These are phyloP conservation scores for Trichoderma parareesei DNA, from an alignment of 495 filamentous ascomycete genomes.

Conservation along the genomic window DNA sequence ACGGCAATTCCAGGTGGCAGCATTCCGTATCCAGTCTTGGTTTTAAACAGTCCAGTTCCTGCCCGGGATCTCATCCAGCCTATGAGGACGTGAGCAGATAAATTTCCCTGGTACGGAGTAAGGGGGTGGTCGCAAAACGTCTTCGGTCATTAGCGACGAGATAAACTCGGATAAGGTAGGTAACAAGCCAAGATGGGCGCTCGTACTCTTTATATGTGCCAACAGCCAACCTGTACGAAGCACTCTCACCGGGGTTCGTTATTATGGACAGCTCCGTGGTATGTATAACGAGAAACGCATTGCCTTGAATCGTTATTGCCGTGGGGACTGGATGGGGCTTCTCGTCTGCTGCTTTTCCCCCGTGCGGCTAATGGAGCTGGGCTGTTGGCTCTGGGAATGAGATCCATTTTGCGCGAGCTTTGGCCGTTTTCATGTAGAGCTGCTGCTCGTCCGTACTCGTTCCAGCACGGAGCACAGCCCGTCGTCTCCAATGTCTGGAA, in stretches of 20 bases:
- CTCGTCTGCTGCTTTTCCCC: neutral
- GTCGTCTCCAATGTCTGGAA: neutral
- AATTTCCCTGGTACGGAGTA: conserved; percentile 2
- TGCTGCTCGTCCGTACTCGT: neutral
- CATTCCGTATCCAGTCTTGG: neutral
- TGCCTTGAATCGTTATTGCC: neutral
- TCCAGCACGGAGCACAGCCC: neutral
- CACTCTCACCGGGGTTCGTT: neutral
- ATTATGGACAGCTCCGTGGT: neutral
- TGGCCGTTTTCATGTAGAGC: neutral
- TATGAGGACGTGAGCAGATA: neutral
- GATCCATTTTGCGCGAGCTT: neutral
- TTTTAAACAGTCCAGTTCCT: neutral
- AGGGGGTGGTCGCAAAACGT: neutral
- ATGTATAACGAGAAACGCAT: neutral
- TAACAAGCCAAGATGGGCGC: too few relatives aligned
- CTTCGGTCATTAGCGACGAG: neutral
- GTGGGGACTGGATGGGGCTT: conserved; percentile 1
- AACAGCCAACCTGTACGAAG: neutral
- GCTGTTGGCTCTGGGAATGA: neutral
- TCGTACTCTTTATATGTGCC: too few relatives aligned
- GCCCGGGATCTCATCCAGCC: neutral
- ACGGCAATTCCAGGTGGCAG: neutral
- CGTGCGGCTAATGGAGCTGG: neutral
- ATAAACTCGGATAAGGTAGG: neutral